Evolutionary conservation across 2,329 filamentous ascomycete genomes (phyloP).

Genomic region (Cytospora schulzeri): DNA sequence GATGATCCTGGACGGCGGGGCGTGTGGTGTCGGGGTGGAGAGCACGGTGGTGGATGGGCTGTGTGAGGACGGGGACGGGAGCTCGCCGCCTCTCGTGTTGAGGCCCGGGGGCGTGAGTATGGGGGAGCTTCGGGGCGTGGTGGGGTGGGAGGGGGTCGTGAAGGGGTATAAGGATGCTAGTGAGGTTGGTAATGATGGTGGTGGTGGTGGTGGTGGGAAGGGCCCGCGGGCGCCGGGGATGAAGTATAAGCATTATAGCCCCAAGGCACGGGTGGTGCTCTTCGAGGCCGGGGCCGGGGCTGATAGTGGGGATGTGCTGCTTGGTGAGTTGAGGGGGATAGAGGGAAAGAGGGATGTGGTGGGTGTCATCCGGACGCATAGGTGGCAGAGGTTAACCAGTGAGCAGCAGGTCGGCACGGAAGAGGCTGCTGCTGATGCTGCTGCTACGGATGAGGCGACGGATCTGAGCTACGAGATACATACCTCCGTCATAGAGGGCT

Average conservation of each 20-base stretch:
- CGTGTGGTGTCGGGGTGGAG: slow-evolving; percentile 87
- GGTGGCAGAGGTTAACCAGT: slow-evolving; percentile 52
- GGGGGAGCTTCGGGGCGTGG: slow-evolving; percentile 71
- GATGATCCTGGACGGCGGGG: slow-evolving; percentile 85
- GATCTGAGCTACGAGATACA: slow-evolving; percentile 43
- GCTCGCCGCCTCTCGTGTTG: slow-evolving; percentile 72
- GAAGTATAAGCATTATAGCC: slow-evolving; percentile 99
- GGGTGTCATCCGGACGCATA: slow-evolving; percentile 58
- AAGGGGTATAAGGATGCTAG: slow-evolving; percentile 79
- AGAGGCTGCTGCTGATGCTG: slow-evolving; percentile 23
- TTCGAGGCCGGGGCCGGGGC: slow-evolving; percentile 62
- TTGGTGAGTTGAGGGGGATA: slow-evolving; percentile 37
- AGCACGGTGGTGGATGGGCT: slow-evolving; percentile 96
- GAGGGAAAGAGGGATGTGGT: slow-evolving; percentile 38
- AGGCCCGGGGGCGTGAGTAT: slow-evolving; percentile 86
- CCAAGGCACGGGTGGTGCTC: slow-evolving; percentile 80
- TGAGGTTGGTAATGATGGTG: slow-evolving; percentile 56
- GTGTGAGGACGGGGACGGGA: slow-evolving; percentile 45
- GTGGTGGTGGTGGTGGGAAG: slow-evolving; percentile 37
- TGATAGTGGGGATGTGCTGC: slow-evolving; percentile 40
- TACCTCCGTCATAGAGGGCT: slow-evolving; percentile 37
- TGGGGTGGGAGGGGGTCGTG: slow-evolving; percentile 78
- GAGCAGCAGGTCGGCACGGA: slow-evolving; percentile 37
- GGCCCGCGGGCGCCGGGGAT: slow-evolving; percentile 88
- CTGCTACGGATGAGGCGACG: slow-evolving; percentile 33